Conservation (phyloP, 768 basidiomycete genomes). For the Leucocoprinus birnbaumii region DNA sequence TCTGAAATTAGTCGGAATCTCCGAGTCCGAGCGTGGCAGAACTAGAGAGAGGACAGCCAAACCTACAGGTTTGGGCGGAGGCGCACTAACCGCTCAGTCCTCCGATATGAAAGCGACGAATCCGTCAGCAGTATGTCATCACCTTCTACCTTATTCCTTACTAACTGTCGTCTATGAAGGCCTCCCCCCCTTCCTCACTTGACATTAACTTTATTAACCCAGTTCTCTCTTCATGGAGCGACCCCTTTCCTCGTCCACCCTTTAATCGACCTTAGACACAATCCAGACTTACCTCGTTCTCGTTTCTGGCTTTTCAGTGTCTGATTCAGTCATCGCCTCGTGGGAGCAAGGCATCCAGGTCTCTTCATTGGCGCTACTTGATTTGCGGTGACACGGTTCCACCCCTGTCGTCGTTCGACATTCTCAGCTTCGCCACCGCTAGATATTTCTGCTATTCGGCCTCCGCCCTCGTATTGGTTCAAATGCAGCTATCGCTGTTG, state of each 20-base stretch:
- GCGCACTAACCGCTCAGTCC: background rate
- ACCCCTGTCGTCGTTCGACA: no score
- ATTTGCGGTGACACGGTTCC: no score
- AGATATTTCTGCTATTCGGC: no score
- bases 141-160: background rate
- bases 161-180: background rate
- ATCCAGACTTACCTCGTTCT: no score
- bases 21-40: conserved; percentile 14
- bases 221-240: conserved; percentile 6
- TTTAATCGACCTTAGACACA: background rate
- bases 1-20: conserved; percentile 26
- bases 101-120: background rate
- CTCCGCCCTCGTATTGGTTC: no score
- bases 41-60: conserved; percentile 16
- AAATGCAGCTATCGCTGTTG: no score
- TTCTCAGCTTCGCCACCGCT: no score
- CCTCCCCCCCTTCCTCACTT: background rate
- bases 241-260: background rate
- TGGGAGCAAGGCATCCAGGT: no score
- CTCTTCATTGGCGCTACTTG: no score
- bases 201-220: background rate
- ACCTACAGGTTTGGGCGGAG: conserved; percentile 5
- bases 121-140: background rate
- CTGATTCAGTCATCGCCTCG: no score
- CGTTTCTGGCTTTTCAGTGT: no score